phyloP scores from a whole-genome alignment of 495 filamentous ascomycete species.

The Penicillium bovifimosum region DNA sequence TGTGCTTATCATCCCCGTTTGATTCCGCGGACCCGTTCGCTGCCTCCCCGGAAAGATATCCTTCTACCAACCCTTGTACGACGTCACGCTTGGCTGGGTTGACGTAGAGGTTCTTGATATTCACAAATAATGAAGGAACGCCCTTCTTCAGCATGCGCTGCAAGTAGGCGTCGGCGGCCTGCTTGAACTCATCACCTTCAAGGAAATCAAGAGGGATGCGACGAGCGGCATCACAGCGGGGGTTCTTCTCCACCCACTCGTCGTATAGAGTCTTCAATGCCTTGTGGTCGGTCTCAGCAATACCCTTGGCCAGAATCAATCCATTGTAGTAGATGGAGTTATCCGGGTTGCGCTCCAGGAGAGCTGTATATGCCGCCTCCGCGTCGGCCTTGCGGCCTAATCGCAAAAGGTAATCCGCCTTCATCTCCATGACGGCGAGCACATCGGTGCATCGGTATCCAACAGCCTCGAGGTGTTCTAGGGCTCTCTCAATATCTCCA shows the following conservation, averaged over 20 bases:
- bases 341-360: conserved; percentile 84
- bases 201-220: conserved; percentile 88
- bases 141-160: conserved; percentile 86
- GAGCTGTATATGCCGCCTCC: conserved; percentile 66
- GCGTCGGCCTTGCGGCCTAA: conserved; percentile 78
- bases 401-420: conserved; percentile 76
- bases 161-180: conserved; percentile 75
- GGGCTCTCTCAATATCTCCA: conserved; percentile 69
- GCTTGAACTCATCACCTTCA: conserved; percentile 73
- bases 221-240: conserved; percentile 76
- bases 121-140: conserved; percentile 93
- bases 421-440: conserved; percentile 82
- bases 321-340: conserved; percentile 80
- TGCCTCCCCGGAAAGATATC: conserved; percentile 54
- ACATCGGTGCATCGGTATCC: conserved; percentile 76
- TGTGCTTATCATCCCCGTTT: conserved; percentile 44
- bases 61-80: conserved; percentile 70
- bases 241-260: conserved; percentile 72
- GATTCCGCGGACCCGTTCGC: conserved; percentile 43
- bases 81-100: conserved; percentile 68
- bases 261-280: conserved; percentile 69
- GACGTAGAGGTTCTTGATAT: conserved; percentile 85
- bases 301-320: conserved; percentile 60
- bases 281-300: conserved; percentile 55
- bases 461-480: conserved; percentile 79